Percentiles rank a stretch among this genome's conserved stretches.
Evolutionary conservation across 2,329 filamentous ascomycete species (phyloP).

Genomic region (Xylaria sp.): DNA sequence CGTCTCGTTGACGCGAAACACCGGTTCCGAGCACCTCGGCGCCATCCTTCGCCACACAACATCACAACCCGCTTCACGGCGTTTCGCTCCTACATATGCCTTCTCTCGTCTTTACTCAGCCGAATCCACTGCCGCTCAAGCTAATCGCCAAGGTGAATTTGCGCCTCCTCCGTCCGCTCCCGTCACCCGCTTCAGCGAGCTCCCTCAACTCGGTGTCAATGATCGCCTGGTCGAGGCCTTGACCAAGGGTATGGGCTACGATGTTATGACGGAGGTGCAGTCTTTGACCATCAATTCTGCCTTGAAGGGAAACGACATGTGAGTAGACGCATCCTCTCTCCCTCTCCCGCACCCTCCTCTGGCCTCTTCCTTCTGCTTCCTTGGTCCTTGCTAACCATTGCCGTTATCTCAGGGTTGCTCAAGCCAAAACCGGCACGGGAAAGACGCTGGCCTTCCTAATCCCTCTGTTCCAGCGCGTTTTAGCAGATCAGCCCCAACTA

Average conservation of each 20-base stretch:
- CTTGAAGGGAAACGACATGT: slow-evolving; percentile 85
- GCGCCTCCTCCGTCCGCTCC: slow-evolving; percentile 41
- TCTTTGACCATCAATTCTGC: slow-evolving; percentile 82
- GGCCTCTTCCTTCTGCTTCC: not conserved
- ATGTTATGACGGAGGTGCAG: slow-evolving; percentile 94
- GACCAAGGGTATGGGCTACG: slow-evolving; percentile 77
- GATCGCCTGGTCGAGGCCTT: slow-evolving; percentile 74
- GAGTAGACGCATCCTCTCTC: slow-evolving; percentile 53
- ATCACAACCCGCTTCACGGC: slow-evolving; percentile 22
- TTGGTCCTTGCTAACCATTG: slow-evolving; percentile 42
- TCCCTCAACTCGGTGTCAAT: slow-evolving; percentile 66
- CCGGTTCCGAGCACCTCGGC: slow-evolving; percentile 36
- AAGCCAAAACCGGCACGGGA: slow-evolving; percentile 96
- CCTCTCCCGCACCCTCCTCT: not conserved
- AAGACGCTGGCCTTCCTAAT: slow-evolving; percentile 96
- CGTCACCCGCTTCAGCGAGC: slow-evolving; percentile 58
- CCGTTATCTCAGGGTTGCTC: slow-evolving; percentile 72
- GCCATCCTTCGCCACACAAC: slow-evolving; percentile 32
- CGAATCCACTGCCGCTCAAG: slow-evolving; percentile 39
- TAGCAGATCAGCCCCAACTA: slow-evolving; percentile 71
- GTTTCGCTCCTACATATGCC: slow-evolving; percentile 36
- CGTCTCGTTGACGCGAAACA: slow-evolving; percentile 37
- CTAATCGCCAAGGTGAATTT: slow-evolving; percentile 29
- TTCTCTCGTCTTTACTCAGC: slow-evolving; percentile 43
- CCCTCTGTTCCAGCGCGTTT: slow-evolving; percentile 83